Conservation (phyloP, 495 filamentous ascomycete species). For the Neurospora sp. region DNA sequence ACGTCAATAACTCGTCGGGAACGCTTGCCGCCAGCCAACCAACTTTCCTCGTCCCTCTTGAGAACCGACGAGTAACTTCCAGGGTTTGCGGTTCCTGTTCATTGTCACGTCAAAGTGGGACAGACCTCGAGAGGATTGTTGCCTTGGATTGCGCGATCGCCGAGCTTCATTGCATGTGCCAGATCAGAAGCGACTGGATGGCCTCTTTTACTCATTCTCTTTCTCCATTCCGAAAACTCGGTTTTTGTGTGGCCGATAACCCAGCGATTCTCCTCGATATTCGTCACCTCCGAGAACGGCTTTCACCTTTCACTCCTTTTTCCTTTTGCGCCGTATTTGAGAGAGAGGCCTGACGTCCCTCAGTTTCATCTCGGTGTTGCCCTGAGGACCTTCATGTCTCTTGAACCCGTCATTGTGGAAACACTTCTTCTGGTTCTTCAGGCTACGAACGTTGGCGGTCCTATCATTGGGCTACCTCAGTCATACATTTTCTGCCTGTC, state of each 20-base stretch:
- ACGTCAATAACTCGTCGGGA: neutral
- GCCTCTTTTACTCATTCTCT: neutral
- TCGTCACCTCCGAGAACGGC: neutral
- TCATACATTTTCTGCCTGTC: neutral
- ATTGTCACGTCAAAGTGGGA: neutral
- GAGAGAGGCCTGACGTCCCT: neutral
- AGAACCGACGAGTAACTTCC: neutral
- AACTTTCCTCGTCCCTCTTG: no score
- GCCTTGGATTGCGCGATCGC: neutral
- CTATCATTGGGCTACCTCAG: neutral
- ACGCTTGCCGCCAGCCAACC: no score
- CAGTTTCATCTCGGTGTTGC: neutral
- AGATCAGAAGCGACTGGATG: neutral
- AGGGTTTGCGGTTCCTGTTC: neutral
- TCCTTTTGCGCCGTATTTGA: neutral
- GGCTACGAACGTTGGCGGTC: neutral
- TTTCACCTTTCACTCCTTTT: neutral
- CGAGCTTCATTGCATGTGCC: neutral
- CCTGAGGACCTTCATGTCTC: neutral
- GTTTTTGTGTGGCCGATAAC: neutral
- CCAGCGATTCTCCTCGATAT: neutral
- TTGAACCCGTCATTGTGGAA: neutral
- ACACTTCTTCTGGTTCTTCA: neutral
- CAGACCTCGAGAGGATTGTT: neutral
- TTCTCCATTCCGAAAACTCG: neutral